Conservation (phyloP, 2,329 filamentous ascomycete species). For the Ceratocystis variospora region DNA sequence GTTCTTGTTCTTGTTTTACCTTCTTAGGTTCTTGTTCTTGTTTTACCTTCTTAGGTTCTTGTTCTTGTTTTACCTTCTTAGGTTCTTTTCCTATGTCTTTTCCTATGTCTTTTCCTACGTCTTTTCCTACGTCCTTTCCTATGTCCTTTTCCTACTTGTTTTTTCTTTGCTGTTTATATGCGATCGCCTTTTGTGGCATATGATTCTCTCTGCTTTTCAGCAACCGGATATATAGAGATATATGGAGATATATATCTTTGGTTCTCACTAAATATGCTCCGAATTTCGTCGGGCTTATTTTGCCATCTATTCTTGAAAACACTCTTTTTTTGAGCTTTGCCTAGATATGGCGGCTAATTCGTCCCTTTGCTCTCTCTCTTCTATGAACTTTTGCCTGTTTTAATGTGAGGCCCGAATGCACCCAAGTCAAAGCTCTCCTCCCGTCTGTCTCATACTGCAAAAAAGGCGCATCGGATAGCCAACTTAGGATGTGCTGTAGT, state of each 20-base stretch:
- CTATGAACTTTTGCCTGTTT: background rate
- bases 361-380: background rate
- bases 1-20: no score
- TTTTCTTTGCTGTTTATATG: background rate
- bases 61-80: no score
- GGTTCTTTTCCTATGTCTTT: no score
- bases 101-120: no score
- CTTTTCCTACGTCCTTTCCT: background rate
- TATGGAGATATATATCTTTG: background rate
- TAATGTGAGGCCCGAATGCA: constrained; percentile 2
- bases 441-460: background rate
- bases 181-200: background rate
- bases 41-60: no score
- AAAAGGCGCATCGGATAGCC: constrained; percentile 17
- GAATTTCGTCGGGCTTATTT: no score
- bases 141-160: background rate
- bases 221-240: background rate
- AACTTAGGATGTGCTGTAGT: constrained; percentile 9
- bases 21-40: no score
- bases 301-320: background rate
- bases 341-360: background rate
- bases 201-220: background rate
- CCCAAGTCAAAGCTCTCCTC: background rate
- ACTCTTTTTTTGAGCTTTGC: background rate
- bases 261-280: background rate